phyloP scores from a whole-genome alignment of 257 asterid genomes.

The Solanum ossicruentum region DNA sequence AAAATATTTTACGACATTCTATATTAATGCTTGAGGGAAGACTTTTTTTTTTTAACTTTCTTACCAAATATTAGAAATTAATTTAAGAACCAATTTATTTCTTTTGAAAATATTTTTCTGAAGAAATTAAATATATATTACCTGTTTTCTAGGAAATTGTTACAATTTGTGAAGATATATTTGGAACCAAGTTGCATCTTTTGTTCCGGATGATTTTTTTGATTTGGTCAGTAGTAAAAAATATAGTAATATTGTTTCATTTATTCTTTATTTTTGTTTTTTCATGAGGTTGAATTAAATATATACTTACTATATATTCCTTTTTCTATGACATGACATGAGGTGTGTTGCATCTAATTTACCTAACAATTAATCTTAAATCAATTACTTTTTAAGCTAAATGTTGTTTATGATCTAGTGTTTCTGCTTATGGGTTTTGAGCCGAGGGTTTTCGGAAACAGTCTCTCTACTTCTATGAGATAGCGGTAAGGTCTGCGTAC shows the following conservation, averaged over 20 bases:
- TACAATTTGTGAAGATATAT: neutral
- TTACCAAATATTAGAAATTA: neutral
- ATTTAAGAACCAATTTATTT: neutral
- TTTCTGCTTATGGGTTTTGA: too few relatives aligned
- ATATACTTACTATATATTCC: neutral
- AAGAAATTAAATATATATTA: neutral
- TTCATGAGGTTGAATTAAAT: neutral
- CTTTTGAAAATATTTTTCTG: neutral
- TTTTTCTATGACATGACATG: neutral
- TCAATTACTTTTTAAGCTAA: neutral
- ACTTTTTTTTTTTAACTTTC: fast-evolving
- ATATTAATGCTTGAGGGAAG: too few relatives aligned
- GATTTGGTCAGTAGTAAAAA: neutral
- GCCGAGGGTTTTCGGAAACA: too few relatives aligned
- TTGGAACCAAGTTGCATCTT: neutral
- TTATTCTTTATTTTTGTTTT: neutral
- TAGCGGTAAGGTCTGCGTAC: too few relatives aligned
- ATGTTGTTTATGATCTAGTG: too few relatives aligned
- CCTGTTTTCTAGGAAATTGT: neutral
- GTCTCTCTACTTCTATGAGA: too few relatives aligned
- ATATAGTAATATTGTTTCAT: neutral
- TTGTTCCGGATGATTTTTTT: neutral
- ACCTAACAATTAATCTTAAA: neutral
- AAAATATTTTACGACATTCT: too few relatives aligned
- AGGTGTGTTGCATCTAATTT: neutral